These are phyloP conservation scores for Exophiala dermatitidis DNA, from an alignment of 2,329 filamentous ascomycete genomes.

Conservation along the genomic window DNA sequence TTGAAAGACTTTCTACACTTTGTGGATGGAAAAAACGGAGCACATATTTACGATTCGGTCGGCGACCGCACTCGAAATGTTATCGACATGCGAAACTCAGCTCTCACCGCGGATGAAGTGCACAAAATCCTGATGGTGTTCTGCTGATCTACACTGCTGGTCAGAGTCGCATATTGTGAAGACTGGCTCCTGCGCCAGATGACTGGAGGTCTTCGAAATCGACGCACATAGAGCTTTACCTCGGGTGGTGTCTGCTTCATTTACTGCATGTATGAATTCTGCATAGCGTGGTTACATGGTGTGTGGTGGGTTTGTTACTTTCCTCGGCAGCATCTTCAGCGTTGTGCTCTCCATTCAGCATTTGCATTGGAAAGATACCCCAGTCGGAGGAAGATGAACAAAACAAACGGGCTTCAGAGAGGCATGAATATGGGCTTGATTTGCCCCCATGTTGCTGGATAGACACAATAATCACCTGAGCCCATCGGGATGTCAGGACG, in stretches of 20 bases:
- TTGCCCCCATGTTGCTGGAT: neutral
- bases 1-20: neutral
- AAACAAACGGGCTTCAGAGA: neutral
- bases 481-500: neutral
- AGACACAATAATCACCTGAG: neutral
- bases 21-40: neutral
- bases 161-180: neutral
- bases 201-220: conserved; percentile 1
- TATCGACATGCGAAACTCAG: conserved; percentile 13
- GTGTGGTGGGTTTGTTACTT: conserved; percentile 1
- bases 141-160: neutral
- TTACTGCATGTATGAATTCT: conserved; percentile 17
- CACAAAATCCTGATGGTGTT: conserved; percentile 9
- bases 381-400: conserved; percentile 15
- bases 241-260: conserved; percentile 8
- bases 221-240: conserved; percentile 3
- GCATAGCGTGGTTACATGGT: conserved; percentile 21
- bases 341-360: conserved; percentile 15
- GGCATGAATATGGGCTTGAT: neutral
- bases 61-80: conserved; percentile 7
- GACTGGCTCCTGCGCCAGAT: neutral
- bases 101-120: conserved; percentile 10
- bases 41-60: neutral
- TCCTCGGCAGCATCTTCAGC: conserved; percentile 11
- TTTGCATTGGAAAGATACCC: conserved; percentile 28